These are phyloP conservation scores for Phytophthora tentaculata DNA, from an alignment of 352 stramenopile species.

Conservation along the genomic window DNA sequence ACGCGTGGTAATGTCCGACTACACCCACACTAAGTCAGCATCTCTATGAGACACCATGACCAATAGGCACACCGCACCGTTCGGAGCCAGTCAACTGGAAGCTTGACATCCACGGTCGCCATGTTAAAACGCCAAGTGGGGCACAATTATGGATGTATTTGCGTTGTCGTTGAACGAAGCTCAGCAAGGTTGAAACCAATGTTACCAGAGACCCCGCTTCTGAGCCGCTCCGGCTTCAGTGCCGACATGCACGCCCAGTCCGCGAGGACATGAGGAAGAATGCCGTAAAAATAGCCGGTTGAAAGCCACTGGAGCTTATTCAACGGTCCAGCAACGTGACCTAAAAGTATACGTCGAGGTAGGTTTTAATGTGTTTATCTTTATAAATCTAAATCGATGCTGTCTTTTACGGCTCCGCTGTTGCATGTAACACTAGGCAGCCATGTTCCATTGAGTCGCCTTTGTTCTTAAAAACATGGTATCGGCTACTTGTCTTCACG, in stretches of 20 bases:
- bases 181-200: no score
- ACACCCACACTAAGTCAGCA: constrained; percentile 10
- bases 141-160: background rate
- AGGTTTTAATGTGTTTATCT: no score
- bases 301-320: no score
- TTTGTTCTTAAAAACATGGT: no score
- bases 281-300: constrained; percentile 20
- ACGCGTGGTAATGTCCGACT: constrained; percentile 54
- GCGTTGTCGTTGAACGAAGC: background rate
- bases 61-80: constrained; percentile 29
- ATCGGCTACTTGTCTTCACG: no score
- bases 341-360: no score
- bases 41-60: background rate
- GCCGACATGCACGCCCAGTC: constrained; percentile 15
- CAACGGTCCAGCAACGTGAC: no score
- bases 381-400: no score
- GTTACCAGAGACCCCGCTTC: no score
- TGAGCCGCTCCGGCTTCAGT: background rate
- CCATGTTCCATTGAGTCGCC: no score
- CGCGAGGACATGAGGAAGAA: constrained; percentile 19
- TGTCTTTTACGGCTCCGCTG: no score
- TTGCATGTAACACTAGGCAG: no score
- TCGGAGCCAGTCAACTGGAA: constrained; percentile 64
- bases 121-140: constrained; percentile 20
- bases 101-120: constrained; percentile 43